A percentile compares a stretch with the other conserved stretches of the same genome.
Evolutionary conservation across 2,329 filamentous ascomycete species (phyloP).

Genomic region (Byssoonygena ceratinophila): DNA sequence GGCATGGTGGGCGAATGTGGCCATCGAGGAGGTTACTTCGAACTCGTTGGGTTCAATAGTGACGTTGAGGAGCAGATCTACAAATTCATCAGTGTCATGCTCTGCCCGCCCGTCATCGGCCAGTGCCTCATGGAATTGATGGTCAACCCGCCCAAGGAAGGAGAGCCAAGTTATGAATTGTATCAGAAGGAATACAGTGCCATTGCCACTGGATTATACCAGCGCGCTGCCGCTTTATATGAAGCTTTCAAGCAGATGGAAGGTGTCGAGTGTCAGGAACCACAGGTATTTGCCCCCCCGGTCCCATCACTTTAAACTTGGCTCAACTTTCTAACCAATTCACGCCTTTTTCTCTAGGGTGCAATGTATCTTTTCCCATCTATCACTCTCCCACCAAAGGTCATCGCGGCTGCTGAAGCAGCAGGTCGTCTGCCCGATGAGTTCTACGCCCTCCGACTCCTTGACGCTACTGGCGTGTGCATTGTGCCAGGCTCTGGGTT

Average conservation of each 20-base stretch:
- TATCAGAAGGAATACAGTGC: slow-evolving; percentile 76
- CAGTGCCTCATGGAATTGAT: slow-evolving; percentile 96
- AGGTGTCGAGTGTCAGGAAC: slow-evolving; percentile 78
- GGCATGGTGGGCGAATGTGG: slow-evolving; percentile 99
- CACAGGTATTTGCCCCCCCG: slow-evolving; percentile 44
- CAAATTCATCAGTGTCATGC: slow-evolving; percentile 95
- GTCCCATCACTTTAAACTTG: background rate
- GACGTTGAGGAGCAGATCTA: slow-evolving; percentile 88
- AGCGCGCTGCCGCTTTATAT: slow-evolving; percentile 76
- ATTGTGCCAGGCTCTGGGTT: slow-evolving; percentile 89
- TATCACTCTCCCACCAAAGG: slow-evolving; percentile 68
- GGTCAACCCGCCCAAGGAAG: slow-evolving; percentile 83
- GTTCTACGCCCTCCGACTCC: slow-evolving; percentile 82
- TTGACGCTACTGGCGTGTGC: slow-evolving; percentile 90
- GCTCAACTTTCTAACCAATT: background rate
- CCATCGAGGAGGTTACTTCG: slow-evolving; percentile 94
- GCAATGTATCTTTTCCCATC: slow-evolving; percentile 99
- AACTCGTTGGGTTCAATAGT: slow-evolving; percentile 78
- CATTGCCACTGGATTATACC: slow-evolving; percentile 67
- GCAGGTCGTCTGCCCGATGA: slow-evolving; percentile 73
- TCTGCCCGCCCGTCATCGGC: slow-evolving; percentile 88
- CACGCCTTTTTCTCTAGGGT: slow-evolving; percentile 46
- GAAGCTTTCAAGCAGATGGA: slow-evolving; percentile 91
- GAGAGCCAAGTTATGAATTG: slow-evolving; percentile 71
- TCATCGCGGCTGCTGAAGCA: slow-evolving; percentile 60